Evolutionary conservation across 1,284 basidiomycete genomes (phyloP).

Genomic region (Boletus smithii): DNA sequence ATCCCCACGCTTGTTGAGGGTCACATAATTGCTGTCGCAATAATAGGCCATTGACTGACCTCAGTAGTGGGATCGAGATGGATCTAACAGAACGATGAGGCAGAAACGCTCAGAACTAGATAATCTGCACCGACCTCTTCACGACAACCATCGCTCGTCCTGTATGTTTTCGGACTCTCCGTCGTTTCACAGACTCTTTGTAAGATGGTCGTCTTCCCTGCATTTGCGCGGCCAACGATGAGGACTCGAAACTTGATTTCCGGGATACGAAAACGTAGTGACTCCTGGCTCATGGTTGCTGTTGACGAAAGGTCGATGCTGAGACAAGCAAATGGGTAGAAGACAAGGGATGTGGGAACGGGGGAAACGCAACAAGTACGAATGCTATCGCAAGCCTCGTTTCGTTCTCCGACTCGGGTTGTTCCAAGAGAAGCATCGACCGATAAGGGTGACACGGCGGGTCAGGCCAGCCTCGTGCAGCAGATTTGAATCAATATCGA

Average conservation of each 20-base stretch:
- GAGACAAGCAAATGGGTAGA: too few species aligned
- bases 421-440: too few species aligned
- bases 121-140: slow-evolving; percentile 2
- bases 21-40: not conserved
- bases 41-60: not conserved
- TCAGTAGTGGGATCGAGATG: not conserved
- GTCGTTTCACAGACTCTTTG: slow-evolving; percentile 8
- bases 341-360: too few species aligned
- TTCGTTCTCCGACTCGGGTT: too few species aligned
- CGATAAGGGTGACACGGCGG: too few species aligned
- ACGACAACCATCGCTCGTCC: not conserved
- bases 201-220: slow-evolving; percentile 9
- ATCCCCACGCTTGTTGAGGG: not conserved
- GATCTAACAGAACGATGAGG: not conserved
- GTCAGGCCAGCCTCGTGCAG: too few species aligned
- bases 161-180: slow-evolving; percentile 5
- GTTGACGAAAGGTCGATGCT: too few species aligned
- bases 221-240: slow-evolving; percentile 3
- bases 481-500: too few species aligned
- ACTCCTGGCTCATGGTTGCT: too few species aligned
- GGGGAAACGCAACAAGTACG: too few species aligned
- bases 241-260: slow-evolving; percentile 4
- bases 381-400: too few species aligned
- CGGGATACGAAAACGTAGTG: too few species aligned
- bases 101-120: not conserved